A percentile compares a stretch with the other conserved stretches of the same genome.
phyloP scores from a whole-genome alignment of 164 flowering plant species.

The Tinospora cordifolia region DNA sequence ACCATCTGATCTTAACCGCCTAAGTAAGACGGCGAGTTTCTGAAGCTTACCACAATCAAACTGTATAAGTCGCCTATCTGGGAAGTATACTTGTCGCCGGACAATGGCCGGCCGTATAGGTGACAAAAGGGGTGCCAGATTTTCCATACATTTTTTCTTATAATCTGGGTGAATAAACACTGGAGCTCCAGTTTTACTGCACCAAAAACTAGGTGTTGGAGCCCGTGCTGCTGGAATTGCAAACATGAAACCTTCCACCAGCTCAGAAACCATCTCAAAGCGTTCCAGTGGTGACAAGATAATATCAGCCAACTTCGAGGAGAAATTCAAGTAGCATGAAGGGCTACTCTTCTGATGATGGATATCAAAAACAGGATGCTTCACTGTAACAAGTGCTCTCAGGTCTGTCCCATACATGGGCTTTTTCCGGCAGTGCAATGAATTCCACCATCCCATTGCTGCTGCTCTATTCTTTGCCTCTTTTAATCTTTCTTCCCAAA shows the following conservation, averaged over 20 bases:
- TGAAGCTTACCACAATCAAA: slow-evolving; percentile 99
- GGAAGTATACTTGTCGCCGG: slow-evolving; percentile 89
- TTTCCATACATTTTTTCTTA: slow-evolving; percentile 45
- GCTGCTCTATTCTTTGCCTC: slow-evolving; percentile 69
- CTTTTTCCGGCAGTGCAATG: slow-evolving; percentile 66
- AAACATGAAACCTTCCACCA: slow-evolving; percentile 87
- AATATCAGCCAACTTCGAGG: slow-evolving; percentile 74
- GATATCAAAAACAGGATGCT: slow-evolving; percentile 56
- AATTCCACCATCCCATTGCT: slow-evolving; percentile 97
- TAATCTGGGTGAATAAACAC: slow-evolving; percentile 50
- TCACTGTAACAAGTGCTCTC: slow-evolving; percentile 53
- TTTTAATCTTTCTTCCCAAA: slow-evolving; percentile 63
- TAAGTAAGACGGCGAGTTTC: slow-evolving; percentile 74
- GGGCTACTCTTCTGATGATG: slow-evolving; percentile 42
- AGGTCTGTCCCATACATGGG: slow-evolving; percentile 70
- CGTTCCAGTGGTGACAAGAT: slow-evolving; percentile 80
- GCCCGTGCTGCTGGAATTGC: slow-evolving; percentile 96
- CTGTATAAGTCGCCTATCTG: slow-evolving; percentile 92
- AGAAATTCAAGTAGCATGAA: slow-evolving; percentile 41
- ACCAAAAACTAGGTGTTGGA: slow-evolving; percentile 78
- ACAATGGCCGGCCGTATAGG: slow-evolving; percentile 92
- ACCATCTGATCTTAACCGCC: slow-evolving; percentile 87
- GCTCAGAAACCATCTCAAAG: slow-evolving; percentile 52
- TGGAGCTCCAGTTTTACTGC: slow-evolving; percentile 51
- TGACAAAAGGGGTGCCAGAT: slow-evolving; percentile 62